Evolutionary conservation across 202 grass and related monocot species (phyloP).

Genomic region (Cymbopogon flexuosus): DNA sequence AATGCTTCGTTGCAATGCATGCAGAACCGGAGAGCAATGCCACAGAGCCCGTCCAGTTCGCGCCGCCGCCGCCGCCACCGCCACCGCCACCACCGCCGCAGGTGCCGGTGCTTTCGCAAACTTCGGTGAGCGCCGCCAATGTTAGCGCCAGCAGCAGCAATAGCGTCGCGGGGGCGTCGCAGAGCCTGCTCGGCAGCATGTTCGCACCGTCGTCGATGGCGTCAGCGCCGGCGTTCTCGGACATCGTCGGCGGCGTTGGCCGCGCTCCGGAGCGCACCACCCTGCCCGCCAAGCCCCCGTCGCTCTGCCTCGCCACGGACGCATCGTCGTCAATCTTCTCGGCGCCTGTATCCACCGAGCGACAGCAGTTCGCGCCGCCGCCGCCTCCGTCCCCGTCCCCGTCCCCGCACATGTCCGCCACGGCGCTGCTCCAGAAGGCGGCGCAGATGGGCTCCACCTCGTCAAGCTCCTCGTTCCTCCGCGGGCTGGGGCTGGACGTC

Average conservation of each 20-base stretch:
- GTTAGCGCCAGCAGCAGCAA: constrained; percentile 40
- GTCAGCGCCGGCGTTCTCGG: constrained; percentile 24
- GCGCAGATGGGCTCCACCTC: constrained; percentile 80
- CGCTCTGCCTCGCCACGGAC: constrained; percentile 64
- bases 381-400: constrained; percentile 34
- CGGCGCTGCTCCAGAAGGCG: constrained; percentile 83
- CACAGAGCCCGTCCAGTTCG: constrained; percentile 29
- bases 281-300: constrained; percentile 45
- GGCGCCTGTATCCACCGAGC: constrained; percentile 24
- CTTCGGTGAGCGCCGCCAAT: constrained; percentile 13
- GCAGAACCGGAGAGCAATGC: constrained; percentile 41
- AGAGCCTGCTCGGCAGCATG: constrained; percentile 58
- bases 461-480: constrained; percentile 67
- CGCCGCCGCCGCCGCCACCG: constrained; percentile 13
- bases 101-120: neutral
- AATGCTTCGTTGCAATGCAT: constrained; percentile 9
- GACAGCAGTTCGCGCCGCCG: constrained; percentile 43
- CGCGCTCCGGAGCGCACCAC: constrained; percentile 5
- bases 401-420: constrained; percentile 85
- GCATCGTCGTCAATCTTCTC: constrained; percentile 42
- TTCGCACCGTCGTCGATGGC: constrained; percentile 58
- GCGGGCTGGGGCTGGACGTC: constrained; percentile 63
- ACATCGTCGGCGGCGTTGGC: constrained; percentile 10
- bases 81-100: neutral
- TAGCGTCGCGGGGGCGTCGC: constrained; percentile 35